Conservation (phyloP, 768 basidiomycete genomes). For the Rhizopogon roseolus region DNA sequence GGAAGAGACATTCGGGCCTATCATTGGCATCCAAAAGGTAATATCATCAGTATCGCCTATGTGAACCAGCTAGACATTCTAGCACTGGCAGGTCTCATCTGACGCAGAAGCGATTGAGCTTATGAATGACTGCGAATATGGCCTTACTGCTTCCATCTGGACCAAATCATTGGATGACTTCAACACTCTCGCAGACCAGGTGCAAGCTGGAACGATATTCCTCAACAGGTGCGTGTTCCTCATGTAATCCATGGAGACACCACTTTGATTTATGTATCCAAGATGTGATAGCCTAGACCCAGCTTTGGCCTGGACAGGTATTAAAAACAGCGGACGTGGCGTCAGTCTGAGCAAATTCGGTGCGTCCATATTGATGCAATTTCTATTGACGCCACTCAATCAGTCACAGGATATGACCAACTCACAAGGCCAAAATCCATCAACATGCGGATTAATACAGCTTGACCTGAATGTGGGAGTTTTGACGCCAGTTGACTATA, state of each 20-base stretch:
- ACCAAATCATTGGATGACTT: slow-evolving; percentile 78
- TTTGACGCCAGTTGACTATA: background rate
- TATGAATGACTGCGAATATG: slow-evolving; percentile 97
- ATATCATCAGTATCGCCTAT: background rate
- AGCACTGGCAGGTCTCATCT: slow-evolving; percentile 55
- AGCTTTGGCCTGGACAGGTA: slow-evolving; percentile 90
- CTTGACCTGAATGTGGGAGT: background rate
- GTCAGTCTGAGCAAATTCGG: slow-evolving; percentile 89
- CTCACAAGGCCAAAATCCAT: slow-evolving; percentile 77
- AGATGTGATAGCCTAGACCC: slow-evolving; percentile 92
- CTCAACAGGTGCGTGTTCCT: slow-evolving; percentile 60
- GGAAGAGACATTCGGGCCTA: slow-evolving; percentile 92
- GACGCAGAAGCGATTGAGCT: slow-evolving; percentile 86
- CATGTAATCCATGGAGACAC: background rate
- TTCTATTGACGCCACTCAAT: background rate
- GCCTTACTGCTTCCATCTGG: slow-evolving; percentile 94
- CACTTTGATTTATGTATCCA: background rate
- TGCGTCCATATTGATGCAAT: slow-evolving; percentile 28
- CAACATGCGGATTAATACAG: slow-evolving; percentile 75
- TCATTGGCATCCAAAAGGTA: slow-evolving; percentile 91
- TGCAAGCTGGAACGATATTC: slow-evolving; percentile 92
- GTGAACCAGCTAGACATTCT: background rate
- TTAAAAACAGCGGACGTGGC: slow-evolving; percentile 90
- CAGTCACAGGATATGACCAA: slow-evolving; percentile 72
- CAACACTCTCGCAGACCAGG: slow-evolving; percentile 51